Evolutionary conservation across 495 filamentous ascomycete genomes (phyloP).

Genomic region (Aspergillus leporis): DNA sequence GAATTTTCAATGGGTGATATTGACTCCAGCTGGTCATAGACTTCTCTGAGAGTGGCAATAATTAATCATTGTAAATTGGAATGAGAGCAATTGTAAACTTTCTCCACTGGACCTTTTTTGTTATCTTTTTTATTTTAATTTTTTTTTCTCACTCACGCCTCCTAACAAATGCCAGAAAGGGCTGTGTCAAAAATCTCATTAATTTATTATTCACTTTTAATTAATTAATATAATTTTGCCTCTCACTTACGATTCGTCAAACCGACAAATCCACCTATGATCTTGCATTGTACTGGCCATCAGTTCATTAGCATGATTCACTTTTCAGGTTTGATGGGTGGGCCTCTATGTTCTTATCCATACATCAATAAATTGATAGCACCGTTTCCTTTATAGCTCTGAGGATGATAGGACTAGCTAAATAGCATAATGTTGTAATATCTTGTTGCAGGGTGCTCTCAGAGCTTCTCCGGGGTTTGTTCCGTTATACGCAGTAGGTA

Average conservation of each 20-base stretch:
- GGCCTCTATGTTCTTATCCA: neutral
- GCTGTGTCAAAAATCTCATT: neutral
- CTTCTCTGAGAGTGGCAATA: neutral
- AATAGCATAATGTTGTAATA: neutral
- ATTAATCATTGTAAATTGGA: neutral
- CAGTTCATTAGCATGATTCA: neutral
- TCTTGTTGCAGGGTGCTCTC: neutral
- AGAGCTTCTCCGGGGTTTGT: neutral
- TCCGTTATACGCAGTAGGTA: neutral
- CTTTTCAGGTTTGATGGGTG: neutral
- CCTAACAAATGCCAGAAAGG: neutral
- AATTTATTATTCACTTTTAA: neutral
- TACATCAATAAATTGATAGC: neutral
- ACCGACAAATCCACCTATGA: neutral
- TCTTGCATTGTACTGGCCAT: neutral
- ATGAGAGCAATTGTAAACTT: neutral
- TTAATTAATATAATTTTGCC: neutral
- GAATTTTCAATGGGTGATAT: neutral
- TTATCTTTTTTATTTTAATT: neutral
- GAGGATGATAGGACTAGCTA: neutral
- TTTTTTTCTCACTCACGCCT: neutral
- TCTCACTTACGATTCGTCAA: neutral
- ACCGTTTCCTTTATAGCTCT: neutral
- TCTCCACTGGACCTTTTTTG: neutral
- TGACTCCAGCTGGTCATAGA: neutral